Evolutionary conservation across 805 yeast species (phyloP).

Genomic region (Torulaspora franciscae): DNA sequence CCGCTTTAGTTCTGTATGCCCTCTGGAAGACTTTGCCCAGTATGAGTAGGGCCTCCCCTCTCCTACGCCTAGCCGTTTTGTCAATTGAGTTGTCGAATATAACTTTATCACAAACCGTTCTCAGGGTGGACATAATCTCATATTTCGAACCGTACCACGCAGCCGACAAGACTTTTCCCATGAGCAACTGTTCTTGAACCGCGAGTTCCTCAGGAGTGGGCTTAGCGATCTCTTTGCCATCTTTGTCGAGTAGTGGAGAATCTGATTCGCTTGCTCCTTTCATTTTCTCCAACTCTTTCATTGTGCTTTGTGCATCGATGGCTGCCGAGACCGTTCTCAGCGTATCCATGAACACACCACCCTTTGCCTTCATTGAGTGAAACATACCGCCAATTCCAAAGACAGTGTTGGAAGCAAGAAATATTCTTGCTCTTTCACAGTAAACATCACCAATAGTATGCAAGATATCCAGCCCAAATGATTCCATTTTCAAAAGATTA

Average conservation of each 20-base stretch:
- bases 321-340: constrained; percentile 68
- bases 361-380: constrained; percentile 66
- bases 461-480: constrained; percentile 77
- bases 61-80: constrained; percentile 43
- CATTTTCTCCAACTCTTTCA: constrained; percentile 66
- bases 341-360: constrained; percentile 68
- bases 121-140: constrained; percentile 68
- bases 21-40: constrained; percentile 60
- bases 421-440: constrained; percentile 58
- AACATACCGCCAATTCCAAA: constrained; percentile 69
- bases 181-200: constrained; percentile 64
- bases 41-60: constrained; percentile 59
- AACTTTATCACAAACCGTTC: constrained; percentile 64
- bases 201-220: constrained; percentile 60
- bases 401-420: constrained; percentile 57
- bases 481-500: constrained; percentile 72
- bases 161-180: constrained; percentile 76
- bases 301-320: constrained; percentile 70
- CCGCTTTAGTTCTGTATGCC: constrained; percentile 58
- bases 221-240: constrained; percentile 52
- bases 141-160: constrained; percentile 82
- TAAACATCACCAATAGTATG: constrained; percentile 72
- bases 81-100: constrained; percentile 53
- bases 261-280: constrained; percentile 46
- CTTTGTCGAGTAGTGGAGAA: constrained; percentile 42